Evolutionary conservation across 768 basidiomycete species (phyloP), one percentile per base, ranked within the genome.

Genomic region (Phanerochaete carnosa): DNA sequence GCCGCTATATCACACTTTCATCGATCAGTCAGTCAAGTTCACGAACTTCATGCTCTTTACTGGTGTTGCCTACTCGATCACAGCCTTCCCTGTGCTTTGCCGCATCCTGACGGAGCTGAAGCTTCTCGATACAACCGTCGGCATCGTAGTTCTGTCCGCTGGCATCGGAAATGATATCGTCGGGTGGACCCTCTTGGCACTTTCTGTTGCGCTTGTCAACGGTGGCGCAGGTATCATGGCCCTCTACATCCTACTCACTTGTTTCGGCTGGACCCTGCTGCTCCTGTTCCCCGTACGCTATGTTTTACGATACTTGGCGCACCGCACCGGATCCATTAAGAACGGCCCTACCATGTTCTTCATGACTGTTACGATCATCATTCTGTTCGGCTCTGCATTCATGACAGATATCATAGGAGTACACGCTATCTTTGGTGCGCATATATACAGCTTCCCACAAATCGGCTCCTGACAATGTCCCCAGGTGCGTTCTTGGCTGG

Each of bases 1-100:
- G 11, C 86, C 90, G 0, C 69, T 97, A 7, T 98, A 94, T 76
- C 73, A 85, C 60, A 68, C 77, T 8, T 98, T 95, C 74, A 83
- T 93, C 64, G 82, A 88, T 68, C 72, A 76, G 1, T 77, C 74
- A 49, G 80, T 88, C 52, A 80, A 86, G 55, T 96, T 94, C 72
- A 88, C 92, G 0, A 81, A 96, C 71, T 98, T 98, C 73, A 87
- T 97, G 83, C 85, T 99, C 37, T 98, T 98, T 74, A 87, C 91
- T 11, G 94, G 93, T 15, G 93, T 95, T 23, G 94, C 94, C 0
- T 94, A 88, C 75, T 88, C 89, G 2, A 94, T 94, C 67, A 93
- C 91, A 0, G 92, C 91, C 0, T 92, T 94, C 63, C 92, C 93
- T 0, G 89, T 94, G 1, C 78, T 94, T 7, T 93, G 90, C 72